Conservation (phyloP, 2,329 filamentous ascomycete genomes). For the Calonectria multiphialidica region DNA sequence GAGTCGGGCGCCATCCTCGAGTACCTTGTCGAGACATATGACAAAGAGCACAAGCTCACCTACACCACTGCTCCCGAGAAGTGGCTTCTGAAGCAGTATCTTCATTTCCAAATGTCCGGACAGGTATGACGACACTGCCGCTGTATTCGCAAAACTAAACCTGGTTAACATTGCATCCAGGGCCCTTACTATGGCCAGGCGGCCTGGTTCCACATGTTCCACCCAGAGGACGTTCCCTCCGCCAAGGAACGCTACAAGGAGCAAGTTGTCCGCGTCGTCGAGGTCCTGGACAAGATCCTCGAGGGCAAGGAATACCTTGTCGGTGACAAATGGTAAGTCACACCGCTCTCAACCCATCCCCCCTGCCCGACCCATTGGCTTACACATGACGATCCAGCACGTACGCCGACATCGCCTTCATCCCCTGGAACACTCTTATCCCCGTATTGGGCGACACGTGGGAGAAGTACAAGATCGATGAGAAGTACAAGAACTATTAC, state of each 20-base stretch:
- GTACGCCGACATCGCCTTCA: slow-evolving; percentile 50
- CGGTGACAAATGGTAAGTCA: slow-evolving; percentile 48
- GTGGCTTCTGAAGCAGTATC: slow-evolving; percentile 49
- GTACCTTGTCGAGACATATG: slow-evolving; percentile 43
- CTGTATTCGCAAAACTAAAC: neutral
- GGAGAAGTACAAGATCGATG: slow-evolving; percentile 43
- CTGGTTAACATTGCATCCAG: slow-evolving; percentile 15
- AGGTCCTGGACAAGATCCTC: slow-evolving; percentile 48
- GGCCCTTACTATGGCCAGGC: slow-evolving; percentile 53
- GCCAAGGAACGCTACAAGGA: slow-evolving; percentile 48
- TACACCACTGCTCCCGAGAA: slow-evolving; percentile 42
- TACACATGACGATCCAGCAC: slow-evolving; percentile 34
- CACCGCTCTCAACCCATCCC: neutral
- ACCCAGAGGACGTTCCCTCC: slow-evolving; percentile 43
- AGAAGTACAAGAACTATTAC: slow-evolving; percentile 49
- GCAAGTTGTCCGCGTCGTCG: slow-evolving; percentile 45
- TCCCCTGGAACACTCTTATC: slow-evolving; percentile 44
- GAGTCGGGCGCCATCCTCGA: slow-evolving; percentile 45
- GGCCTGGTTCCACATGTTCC: slow-evolving; percentile 47
- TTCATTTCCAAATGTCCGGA: slow-evolving; percentile 54
- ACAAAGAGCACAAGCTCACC: slow-evolving; percentile 44
- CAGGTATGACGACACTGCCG: slow-evolving; percentile 37
- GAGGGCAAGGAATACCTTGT: slow-evolving; percentile 51
- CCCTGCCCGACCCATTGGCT: neutral
- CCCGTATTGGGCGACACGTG: slow-evolving; percentile 29